Base-by-base conservation (phyloP, 2,329 filamentous ascomycete genomes). In the Colletotrichum filicis region DNA sequence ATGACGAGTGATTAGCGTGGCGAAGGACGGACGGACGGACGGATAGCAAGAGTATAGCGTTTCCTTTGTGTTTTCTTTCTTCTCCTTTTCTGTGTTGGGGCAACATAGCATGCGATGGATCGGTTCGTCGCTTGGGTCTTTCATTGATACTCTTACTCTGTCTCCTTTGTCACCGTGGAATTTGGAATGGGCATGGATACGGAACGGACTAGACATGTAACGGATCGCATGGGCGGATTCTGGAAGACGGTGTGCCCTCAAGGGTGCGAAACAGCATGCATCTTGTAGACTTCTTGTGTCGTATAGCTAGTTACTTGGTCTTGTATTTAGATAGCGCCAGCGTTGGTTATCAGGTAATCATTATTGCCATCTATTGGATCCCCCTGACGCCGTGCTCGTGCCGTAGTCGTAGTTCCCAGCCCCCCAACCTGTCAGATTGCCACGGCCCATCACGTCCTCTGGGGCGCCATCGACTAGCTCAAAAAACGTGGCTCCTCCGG, bases 251-350 rank as follows among this genome's bases (percentile, higher is more conserved):
- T 60, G 66, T 60, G 70, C 66, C 56, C 70, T 70, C 66, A 35
- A 35, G 70, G 52, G 70, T 55, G 70, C 70, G 52, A 35, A 57
- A 57, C 22, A 61, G 37, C 66, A 70, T 70, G 66, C 70, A 70
- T 70, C 70, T 24, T 73, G 70, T 73, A 73, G 70, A 73, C 35
- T 70, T 49, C 42, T 60, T 65, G 28, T 68, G 32, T 60, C 56
- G 42, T 73, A 35, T 60, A 73, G 66, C 37, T 61, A 60, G 35
- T 65, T 65, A 46, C 57, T 24, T 30, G 22, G 26, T 32, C 37
- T 9, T 57, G 52, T 49, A 16, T 19, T 58, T 65, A 65, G 60
- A 70, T 65, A 70, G 66, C 35, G 56, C 58, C 56, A 61, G 26
- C 42, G 59, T 28, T 16, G 19, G 60, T 55, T 61, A 5, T 73